A percentile compares a stretch with the other conserved stretches of the same genome.
These are phyloP conservation scores for Daldinia concentrica DNA, from an alignment of 495 filamentous ascomycete species.

Conservation along the genomic window DNA sequence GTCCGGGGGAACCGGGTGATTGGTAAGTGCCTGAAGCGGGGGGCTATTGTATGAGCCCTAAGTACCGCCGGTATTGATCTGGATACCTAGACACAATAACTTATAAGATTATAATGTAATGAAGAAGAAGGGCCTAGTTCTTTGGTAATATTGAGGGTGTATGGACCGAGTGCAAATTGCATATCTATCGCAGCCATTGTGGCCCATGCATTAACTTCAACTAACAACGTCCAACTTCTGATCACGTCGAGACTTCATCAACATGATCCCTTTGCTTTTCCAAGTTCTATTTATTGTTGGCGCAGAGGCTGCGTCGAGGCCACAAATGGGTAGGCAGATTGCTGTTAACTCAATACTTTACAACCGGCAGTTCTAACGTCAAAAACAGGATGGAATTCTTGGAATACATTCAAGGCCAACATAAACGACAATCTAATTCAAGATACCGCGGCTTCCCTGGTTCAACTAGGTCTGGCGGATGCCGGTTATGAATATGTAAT, in stretches of 20 bases:
- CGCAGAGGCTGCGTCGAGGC: neutral
- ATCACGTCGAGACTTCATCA: neutral
- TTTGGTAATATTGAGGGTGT: neutral
- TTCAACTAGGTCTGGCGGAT: neutral
- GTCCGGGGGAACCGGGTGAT: neutral
- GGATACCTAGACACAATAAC: neutral
- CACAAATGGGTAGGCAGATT: neutral
- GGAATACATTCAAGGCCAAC: neutral
- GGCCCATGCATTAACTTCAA: neutral
- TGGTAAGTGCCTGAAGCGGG: neutral
- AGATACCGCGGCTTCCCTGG: neutral
- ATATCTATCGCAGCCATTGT: neutral
- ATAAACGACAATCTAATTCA: neutral
- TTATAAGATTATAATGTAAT: neutral
- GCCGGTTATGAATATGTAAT: neutral
- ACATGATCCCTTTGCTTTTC: neutral
- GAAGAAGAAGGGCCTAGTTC: neutral
- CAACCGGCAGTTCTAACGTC: neutral
- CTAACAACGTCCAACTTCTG: neutral
- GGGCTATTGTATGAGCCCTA: neutral
- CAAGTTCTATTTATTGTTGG: neutral
- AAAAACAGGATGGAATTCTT: neutral
- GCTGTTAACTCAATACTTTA: neutral
- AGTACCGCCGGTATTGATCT: neutral
- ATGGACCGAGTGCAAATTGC: neutral